phyloP scores from a whole-genome alignment of 345 rosid genomes.

The Acer yangbiense region DNA sequence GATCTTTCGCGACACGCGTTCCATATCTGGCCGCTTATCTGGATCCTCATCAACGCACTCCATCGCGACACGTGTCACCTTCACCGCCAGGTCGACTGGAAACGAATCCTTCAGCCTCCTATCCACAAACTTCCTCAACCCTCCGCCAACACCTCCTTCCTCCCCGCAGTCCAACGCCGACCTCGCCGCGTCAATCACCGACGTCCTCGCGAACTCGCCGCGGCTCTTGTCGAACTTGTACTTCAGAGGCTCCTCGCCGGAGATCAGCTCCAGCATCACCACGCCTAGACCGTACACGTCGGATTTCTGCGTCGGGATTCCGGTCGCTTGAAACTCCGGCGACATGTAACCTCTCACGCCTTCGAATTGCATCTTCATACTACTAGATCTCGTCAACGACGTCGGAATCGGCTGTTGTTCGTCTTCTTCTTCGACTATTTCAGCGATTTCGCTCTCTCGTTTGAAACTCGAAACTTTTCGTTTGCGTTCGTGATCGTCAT shows the following conservation, averaged over 20 bases:
- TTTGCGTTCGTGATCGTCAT: background rate
- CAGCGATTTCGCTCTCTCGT: conserved; percentile 25
- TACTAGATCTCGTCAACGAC: conserved; percentile 33
- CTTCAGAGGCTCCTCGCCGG: conserved; percentile 77
- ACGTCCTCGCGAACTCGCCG: conserved; percentile 51
- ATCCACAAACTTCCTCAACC: conserved; percentile 75
- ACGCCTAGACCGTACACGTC: conserved; percentile 86
- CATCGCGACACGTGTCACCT: conserved; percentile 56
- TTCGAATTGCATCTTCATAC: conserved; percentile 50
- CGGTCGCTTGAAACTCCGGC: conserved; percentile 62
- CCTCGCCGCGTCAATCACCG: conserved; percentile 64
- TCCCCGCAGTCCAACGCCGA: conserved; percentile 37
- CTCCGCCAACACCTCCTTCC: conserved; percentile 24
- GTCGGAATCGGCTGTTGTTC: background rate
- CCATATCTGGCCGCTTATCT: conserved; percentile 73
- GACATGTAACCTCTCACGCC: conserved; percentile 89
- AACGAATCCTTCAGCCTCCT: conserved; percentile 73
- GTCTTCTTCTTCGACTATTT: conserved; percentile 17
- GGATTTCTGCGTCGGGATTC: conserved; percentile 67
- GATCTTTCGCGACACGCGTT: conserved; percentile 80
- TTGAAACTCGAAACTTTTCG: background rate
- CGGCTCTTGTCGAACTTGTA: conserved; percentile 49
- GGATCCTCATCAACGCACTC: conserved; percentile 71
- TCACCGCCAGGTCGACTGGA: conserved; percentile 69
- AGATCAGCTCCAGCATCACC: conserved; percentile 70